Percentiles rank a stretch among this genome's conserved stretches.
Conservation (phyloP, 257 asterid genomes). For the Oldenlandia corymbosa region DNA sequence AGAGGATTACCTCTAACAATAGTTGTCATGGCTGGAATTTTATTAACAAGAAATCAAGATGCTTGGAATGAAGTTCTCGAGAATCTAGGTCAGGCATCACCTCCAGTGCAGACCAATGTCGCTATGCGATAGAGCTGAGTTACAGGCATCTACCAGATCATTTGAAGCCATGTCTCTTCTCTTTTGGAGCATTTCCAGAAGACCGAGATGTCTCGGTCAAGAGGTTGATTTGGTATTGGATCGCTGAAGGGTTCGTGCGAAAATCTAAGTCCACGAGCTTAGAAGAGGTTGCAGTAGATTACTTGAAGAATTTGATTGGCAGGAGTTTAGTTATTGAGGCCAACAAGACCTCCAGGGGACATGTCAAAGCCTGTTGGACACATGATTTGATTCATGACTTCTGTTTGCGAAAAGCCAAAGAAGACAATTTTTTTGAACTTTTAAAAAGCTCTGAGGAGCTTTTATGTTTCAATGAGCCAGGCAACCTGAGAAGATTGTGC, state of each 20-base stretch:
- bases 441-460: neutral
- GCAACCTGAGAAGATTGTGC: neutral
- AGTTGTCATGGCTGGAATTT: neutral
- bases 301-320: neutral
- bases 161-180: constrained; percentile 8
- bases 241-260: constrained; percentile 4
- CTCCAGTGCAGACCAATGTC: neutral
- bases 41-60: neutral
- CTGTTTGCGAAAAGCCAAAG: neutral
- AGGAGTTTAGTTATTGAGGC: neutral
- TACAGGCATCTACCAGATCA: constrained; percentile 3
- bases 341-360: neutral
- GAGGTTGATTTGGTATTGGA: neutral
- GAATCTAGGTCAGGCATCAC: neutral
- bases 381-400: constrained; percentile 7
- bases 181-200: neutral
- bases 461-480: neutral
- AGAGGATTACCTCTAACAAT: neutral
- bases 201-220: neutral
- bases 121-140: neutral
- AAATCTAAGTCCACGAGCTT: neutral
- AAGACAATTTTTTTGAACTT: neutral
- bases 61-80: neutral
- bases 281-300: constrained; percentile 8
- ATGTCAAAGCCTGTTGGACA: neutral